A percentile compares a stretch with the other conserved stretches of the same genome.
Evolutionary conservation across 1,284 basidiomycete genomes (phyloP).

Genomic region (Tilletia indica): DNA sequence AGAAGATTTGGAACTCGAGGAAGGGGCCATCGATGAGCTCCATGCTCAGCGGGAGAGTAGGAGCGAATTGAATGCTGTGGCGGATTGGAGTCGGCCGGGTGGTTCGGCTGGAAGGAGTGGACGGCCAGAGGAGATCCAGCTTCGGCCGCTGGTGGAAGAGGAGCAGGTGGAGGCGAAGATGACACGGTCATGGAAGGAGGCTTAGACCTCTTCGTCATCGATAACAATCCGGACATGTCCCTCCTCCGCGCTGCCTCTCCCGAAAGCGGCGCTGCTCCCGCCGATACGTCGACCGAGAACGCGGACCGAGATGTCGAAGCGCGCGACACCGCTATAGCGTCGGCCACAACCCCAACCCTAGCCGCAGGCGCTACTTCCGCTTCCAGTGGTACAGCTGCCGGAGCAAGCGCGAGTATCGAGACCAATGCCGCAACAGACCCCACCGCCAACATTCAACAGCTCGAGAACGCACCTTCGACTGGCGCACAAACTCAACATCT

Average conservation of each 20-base stretch:
- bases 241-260: slow-evolving; percentile 6
- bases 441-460: background rate
- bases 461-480: background rate
- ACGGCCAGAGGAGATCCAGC: background rate
- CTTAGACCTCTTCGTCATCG: slow-evolving; percentile 14
- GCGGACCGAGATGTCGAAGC: background rate
- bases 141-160: background rate
- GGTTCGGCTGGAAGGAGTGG: background rate
- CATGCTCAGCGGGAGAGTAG: background rate
- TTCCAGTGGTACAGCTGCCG: background rate
- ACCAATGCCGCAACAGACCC: background rate
- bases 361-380: background rate
- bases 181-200: background rate
- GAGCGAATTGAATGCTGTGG: background rate
- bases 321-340: background rate
- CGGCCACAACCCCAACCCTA: too few relatives aligned
- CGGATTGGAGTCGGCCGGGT: slow-evolving; percentile 1
- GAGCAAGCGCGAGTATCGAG: background rate
- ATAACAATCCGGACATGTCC: slow-evolving; percentile 11
- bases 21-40: background rate
- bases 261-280: background rate
- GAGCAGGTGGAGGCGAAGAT: background rate
- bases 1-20: background rate
- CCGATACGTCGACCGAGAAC: background rate
- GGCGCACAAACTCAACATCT: background rate